phyloP scores from a whole-genome alignment of 768 basidiomycete genomes.

The Cubamyces lactineus region DNA sequence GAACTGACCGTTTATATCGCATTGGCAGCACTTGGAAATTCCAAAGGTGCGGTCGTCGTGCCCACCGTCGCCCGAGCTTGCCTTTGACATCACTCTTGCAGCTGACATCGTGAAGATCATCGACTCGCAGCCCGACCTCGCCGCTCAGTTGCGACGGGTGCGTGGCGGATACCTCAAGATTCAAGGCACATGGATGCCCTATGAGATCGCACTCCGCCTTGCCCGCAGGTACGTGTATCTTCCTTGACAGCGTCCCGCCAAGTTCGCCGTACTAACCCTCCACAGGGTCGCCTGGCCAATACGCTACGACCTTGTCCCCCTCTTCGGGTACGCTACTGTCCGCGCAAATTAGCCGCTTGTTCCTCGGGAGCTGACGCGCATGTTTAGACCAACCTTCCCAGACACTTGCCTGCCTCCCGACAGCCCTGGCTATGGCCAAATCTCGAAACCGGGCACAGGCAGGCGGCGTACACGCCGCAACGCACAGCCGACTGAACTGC shows the following conservation, averaged over 20 bases:
- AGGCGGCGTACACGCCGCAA: conserved; percentile 63
- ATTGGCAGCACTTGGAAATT: conserved; percentile 74
- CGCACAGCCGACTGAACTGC: conserved; percentile 41
- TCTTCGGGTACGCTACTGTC: conserved; percentile 69
- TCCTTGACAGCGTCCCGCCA: background rate
- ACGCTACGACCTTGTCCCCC: conserved; percentile 81
- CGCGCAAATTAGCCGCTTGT: conserved; percentile 19
- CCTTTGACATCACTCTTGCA: conserved; percentile 34
- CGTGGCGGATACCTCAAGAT: conserved; percentile 90
- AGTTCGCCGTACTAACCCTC: conserved; percentile 4
- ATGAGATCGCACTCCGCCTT: conserved; percentile 82
- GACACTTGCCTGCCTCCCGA: conserved; percentile 83
- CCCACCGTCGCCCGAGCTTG: background rate
- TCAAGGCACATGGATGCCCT: conserved; percentile 94
- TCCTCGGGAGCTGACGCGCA: conserved; percentile 8
- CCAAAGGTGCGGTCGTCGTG: conserved; percentile 61
- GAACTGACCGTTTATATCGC: background rate
- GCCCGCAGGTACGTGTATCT: conserved; percentile 66
- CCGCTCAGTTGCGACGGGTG: conserved; percentile 78
- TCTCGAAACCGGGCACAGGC: conserved; percentile 58
- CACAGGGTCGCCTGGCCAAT: conserved; percentile 88
- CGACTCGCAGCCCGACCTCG: conserved; percentile 88
- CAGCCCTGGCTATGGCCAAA: conserved; percentile 85
- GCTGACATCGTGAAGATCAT: conserved; percentile 94
- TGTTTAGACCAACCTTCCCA: conserved; percentile 76